Conservation (phyloP, 2,329 filamentous ascomycete species). For the Diatrype stigma region DNA sequence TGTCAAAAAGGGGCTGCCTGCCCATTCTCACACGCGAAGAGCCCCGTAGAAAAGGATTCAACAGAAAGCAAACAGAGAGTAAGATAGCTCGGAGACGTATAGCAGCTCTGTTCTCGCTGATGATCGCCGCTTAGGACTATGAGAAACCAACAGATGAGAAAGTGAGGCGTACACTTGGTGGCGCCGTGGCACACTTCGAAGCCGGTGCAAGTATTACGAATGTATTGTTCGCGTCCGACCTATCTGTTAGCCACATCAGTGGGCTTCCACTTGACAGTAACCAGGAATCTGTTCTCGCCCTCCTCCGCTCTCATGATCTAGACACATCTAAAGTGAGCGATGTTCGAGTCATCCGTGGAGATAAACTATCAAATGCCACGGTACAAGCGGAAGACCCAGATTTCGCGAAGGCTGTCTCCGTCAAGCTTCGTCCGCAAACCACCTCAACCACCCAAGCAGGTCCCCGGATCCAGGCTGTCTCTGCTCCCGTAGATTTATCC, state of each 20-base stretch:
- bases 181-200: constrained; percentile 27
- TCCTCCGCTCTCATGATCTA: constrained; percentile 18
- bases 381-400: constrained; percentile 21
- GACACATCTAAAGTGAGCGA: constrained; percentile 1
- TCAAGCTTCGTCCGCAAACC: constrained; percentile 6
- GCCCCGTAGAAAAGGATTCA: neutral
- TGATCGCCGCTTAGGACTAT: neutral
- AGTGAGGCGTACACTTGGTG: constrained; percentile 10
- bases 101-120: too few relatives aligned
- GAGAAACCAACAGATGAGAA: neutral
- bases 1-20: neutral
- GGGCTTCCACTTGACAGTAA: constrained; percentile 21
- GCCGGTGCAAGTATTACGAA: constrained; percentile 27
- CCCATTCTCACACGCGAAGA: neutral
- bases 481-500: constrained; percentile 7
- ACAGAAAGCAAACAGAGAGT: neutral
- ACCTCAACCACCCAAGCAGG: neutral
- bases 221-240: constrained; percentile 30
- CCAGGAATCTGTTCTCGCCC: constrained; percentile 7
- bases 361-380: constrained; percentile 12
- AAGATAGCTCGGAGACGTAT: too few relatives aligned
- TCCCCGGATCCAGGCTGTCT: constrained; percentile 1
- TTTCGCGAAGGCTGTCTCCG: constrained; percentile 18
- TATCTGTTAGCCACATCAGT: constrained; percentile 30
- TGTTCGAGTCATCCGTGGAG: constrained; percentile 10